These are phyloP conservation scores for Sarocladium strictum DNA, from an alignment of 2,329 filamentous ascomycete genomes.

Conservation along the genomic window DNA sequence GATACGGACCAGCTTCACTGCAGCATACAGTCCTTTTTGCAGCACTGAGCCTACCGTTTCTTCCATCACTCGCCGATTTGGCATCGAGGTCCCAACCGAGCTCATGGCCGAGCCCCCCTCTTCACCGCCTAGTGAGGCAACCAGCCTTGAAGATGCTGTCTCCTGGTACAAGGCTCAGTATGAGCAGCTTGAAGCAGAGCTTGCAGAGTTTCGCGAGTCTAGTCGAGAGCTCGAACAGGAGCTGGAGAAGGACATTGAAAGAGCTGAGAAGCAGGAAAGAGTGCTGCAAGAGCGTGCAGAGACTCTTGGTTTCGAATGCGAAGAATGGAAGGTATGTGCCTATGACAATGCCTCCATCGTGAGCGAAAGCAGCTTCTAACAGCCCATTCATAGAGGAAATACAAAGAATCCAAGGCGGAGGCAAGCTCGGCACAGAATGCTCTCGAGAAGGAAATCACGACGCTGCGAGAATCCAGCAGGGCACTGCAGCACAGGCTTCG, in stretches of 20 bases:
- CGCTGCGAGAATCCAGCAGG: constrained; percentile 76
- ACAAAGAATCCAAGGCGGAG: constrained; percentile 89
- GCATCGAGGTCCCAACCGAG: background rate
- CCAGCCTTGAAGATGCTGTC: constrained; percentile 66
- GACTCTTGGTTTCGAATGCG: constrained; percentile 76
- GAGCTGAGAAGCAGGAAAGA: constrained; percentile 88
- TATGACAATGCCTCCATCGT: background rate
- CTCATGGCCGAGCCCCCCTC: constrained; percentile 55
- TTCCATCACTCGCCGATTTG: background rate
- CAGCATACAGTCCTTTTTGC: too few relatives aligned
- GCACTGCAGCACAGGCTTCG: constrained; percentile 76
- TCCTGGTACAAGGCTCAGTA: constrained; percentile 96
- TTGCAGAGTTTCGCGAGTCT: constrained; percentile 88
- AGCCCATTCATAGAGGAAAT: constrained; percentile 63
- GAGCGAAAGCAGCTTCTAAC: background rate
- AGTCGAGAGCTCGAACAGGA: constrained; percentile 92
- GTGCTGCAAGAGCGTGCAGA: constrained; percentile 83
- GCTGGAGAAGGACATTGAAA: constrained; percentile 92
- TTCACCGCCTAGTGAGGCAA: constrained; percentile 51
- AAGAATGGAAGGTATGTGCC: constrained; percentile 93
- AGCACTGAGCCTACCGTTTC: too few relatives aligned
- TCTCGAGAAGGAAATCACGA: constrained; percentile 94
- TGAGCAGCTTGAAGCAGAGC: constrained; percentile 83
- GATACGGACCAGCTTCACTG: too few relatives aligned
- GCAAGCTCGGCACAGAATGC: constrained; percentile 76